Conservation (phyloP, 768 basidiomycete species). For the Mycena leptocephala region DNA sequence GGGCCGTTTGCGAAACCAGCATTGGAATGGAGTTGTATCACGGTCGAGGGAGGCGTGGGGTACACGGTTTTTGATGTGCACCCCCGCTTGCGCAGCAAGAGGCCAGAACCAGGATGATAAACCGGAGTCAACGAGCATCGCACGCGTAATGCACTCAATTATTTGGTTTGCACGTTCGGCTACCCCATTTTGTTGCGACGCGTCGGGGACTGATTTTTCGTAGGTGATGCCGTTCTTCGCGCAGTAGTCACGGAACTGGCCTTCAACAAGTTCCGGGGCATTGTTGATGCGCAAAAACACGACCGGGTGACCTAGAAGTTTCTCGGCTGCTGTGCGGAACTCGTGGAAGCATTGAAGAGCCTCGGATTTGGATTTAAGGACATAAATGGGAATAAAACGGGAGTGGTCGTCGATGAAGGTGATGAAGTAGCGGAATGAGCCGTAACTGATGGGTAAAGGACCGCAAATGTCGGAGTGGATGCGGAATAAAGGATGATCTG, state of each 20-base stretch:
- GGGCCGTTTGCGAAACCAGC: conserved; percentile 11
- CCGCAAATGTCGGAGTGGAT: conserved; percentile 41
- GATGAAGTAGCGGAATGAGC: conserved; percentile 39
- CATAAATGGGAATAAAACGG: conserved; percentile 18
- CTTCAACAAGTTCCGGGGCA: conserved; percentile 40
- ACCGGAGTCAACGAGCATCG: conserved; percentile 31
- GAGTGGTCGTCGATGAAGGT: conserved; percentile 45
- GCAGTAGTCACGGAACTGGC: conserved; percentile 35
- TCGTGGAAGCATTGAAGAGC: conserved; percentile 22
- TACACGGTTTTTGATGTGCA: conserved; percentile 31
- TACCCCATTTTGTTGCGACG: conserved; percentile 46
- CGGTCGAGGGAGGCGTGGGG: neutral
- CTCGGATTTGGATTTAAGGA: conserved; percentile 13
- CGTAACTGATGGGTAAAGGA: conserved; percentile 21
- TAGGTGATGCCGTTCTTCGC: conserved; percentile 38
- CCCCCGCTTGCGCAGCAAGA: conserved; percentile 20
- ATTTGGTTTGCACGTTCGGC: conserved; percentile 40
- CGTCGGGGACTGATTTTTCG: conserved; percentile 40
- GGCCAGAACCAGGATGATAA: conserved; percentile 38
- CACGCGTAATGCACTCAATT: conserved; percentile 34
- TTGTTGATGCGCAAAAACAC: conserved; percentile 38
- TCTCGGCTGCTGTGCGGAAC: conserved; percentile 20
- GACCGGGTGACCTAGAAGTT: neutral
- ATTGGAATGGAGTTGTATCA: conserved; percentile 14
- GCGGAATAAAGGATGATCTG: conserved; percentile 26